Evolutionary conservation across 2,329 filamentous ascomycete species (phyloP).

Genomic region (Fusarium sarcochroum): DNA sequence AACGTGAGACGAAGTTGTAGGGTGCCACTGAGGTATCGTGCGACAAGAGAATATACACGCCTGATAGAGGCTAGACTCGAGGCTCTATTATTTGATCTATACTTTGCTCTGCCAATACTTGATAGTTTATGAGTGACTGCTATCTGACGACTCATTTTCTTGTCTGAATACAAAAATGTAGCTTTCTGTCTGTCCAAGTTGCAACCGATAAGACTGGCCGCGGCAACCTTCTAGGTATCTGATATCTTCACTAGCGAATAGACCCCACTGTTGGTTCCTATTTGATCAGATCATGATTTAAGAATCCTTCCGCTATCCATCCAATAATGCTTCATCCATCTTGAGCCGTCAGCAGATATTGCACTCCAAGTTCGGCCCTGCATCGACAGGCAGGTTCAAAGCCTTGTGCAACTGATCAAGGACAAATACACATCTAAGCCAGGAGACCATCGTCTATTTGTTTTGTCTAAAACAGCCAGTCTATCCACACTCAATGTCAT

Average conservation of each 20-base stretch:
- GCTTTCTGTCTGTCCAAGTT: too few species aligned
- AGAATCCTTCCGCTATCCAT: background rate
- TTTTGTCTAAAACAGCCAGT: background rate
- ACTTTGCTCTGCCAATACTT: too few species aligned
- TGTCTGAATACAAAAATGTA: too few species aligned
- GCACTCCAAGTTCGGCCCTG: too few species aligned
- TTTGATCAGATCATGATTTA: too few species aligned
- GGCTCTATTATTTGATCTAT: background rate
- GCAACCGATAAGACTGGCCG: too few species aligned
- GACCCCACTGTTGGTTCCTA: too few species aligned
- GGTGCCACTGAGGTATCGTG: background rate
- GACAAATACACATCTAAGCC: background rate
- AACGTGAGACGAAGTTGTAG: slow-evolving; percentile 56
- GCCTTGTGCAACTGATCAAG: background rate
- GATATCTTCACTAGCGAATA: too few species aligned
- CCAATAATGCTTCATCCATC: background rate
- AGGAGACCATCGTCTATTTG: background rate
- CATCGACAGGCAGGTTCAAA: background rate
- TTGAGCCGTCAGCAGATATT: too few species aligned
- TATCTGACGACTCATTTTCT: too few species aligned
- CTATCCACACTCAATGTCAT: slow-evolving; percentile 3
- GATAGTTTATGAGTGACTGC: too few species aligned
- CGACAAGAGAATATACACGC: background rate
- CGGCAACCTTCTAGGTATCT: too few species aligned
- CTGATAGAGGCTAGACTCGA: background rate